A percentile compares a stretch with the other conserved stretches of the same genome.
Conservation (phyloP, 2,329 filamentous ascomycete species). For the Juglanconis oblonga region DNA sequence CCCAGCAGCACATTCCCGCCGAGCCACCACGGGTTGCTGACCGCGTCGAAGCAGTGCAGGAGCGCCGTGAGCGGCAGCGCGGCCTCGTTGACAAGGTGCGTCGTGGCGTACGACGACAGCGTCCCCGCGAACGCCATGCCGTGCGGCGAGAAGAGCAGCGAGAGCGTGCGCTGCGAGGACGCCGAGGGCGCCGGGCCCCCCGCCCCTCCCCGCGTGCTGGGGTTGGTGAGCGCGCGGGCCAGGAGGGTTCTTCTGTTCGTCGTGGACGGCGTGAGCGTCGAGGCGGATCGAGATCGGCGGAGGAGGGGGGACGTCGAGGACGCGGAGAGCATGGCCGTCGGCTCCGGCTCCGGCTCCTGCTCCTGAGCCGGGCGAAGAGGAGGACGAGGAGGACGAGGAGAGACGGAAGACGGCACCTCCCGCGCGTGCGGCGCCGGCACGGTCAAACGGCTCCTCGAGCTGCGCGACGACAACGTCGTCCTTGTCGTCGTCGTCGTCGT, state of each 20-base stretch:
- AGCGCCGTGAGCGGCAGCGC: conserved; percentile 62
- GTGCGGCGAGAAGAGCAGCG: conserved; percentile 63
- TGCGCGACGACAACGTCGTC: no score
- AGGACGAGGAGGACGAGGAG: no score
- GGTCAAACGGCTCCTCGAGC: no score
- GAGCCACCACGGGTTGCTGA: conserved; percentile 59
- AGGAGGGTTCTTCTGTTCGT: neutral
- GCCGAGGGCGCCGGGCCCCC: no score
- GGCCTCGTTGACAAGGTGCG: conserved; percentile 53
- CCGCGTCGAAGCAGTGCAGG: conserved; percentile 61
- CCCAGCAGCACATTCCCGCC: conserved; percentile 56
- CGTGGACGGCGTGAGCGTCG: conserved; percentile 30
- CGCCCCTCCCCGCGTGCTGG: conserved; percentile 16
- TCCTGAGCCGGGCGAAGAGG: no score
- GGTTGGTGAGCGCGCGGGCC: conserved; percentile 15
- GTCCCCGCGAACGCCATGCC: conserved; percentile 50
- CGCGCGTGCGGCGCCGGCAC: no score
- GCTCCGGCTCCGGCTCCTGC: no score
- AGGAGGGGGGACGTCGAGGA: conserved; percentile 32
- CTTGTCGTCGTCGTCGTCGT: no score
- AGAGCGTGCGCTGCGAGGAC: conserved; percentile 46
- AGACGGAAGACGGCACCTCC: no score
- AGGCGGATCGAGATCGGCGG: conserved; percentile 32
- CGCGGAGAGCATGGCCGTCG: no score
- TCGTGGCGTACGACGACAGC: conserved; percentile 53